A percentile compares a stretch with the other conserved stretches of the same genome.
Conservation (phyloP, 805 yeast genomes). For the Candida boleticola region DNA sequence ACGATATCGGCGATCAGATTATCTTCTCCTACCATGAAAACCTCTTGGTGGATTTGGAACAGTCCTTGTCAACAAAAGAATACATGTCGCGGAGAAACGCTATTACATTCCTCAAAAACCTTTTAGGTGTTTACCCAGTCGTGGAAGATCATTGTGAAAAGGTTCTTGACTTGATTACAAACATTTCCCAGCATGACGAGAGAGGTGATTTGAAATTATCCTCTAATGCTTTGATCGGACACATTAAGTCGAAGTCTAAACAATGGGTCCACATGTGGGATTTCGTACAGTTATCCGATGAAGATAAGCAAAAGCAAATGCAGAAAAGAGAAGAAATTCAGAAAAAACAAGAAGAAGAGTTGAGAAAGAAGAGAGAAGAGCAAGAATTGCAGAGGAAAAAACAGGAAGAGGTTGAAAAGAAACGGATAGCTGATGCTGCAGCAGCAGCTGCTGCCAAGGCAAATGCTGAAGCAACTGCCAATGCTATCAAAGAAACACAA, state of each 20-base stretch:
- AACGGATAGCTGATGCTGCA: conserved; percentile 1
- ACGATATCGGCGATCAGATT: conserved; percentile 13
- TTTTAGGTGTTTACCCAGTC: conserved; percentile 62
- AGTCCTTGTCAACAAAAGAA: conserved; percentile 48
- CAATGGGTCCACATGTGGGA: conserved; percentile 56
- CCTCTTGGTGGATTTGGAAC: conserved; percentile 42
- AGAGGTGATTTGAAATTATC: conserved; percentile 83
- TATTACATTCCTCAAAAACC: conserved; percentile 69
- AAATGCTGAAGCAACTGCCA: conserved; percentile 11
- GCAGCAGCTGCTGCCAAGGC: conserved; percentile 2
- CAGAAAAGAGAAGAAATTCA: conserved; percentile 19
- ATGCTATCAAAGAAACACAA: conserved; percentile 2
- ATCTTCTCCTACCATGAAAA: conserved; percentile 56
- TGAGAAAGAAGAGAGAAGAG: not conserved
- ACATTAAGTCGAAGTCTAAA: conserved; percentile 53
- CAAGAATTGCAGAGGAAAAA: conserved; percentile 6
- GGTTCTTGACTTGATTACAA: conserved; percentile 46
- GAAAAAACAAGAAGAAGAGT: conserved; percentile 14
- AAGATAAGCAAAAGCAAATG: conserved; percentile 31
- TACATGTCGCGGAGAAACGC: conserved; percentile 82
- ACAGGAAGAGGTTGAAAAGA: conserved; percentile 11
- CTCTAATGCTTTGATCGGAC: conserved; percentile 68
- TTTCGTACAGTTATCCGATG: conserved; percentile 49
- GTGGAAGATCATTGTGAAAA: conserved; percentile 63
- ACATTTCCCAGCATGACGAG: conserved; percentile 49